Evolutionary conservation across 768 basidiomycete species (phyloP).

Genomic region (Amanita pseudoporphyria): DNA sequence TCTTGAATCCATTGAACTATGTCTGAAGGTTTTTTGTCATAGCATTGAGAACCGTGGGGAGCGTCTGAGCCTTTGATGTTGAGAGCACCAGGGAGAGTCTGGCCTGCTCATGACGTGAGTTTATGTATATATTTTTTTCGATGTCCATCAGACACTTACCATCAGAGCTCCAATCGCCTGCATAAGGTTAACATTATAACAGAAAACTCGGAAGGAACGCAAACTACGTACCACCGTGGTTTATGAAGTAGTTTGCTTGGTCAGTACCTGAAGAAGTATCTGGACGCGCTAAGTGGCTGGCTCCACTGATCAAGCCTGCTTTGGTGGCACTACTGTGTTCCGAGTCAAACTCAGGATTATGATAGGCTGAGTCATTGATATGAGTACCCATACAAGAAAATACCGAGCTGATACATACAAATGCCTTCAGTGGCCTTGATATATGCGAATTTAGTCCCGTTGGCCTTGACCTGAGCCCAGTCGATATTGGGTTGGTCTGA

Average conservation of each 20-base stretch:
- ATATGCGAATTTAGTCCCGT: too few relatives aligned
- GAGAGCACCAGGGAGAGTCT: constrained; percentile 52
- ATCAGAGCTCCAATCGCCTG: constrained; percentile 45
- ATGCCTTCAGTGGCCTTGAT: not conserved
- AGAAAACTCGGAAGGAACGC: not conserved
- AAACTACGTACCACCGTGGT: constrained; percentile 35
- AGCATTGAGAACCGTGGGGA: constrained; percentile 42
- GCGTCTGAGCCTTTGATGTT: constrained; percentile 57
- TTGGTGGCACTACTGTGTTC: constrained; percentile 50
- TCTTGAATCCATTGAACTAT: constrained; percentile 60
- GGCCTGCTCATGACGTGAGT: not conserved
- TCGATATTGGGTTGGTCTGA: constrained; percentile 36
- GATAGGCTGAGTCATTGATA: constrained; percentile 21
- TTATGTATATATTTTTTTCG: not conserved
- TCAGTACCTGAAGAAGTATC: constrained; percentile 41
- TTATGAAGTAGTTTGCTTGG: constrained; percentile 52
- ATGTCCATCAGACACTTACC: constrained; percentile 19
- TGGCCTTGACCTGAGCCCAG: constrained; percentile 33
- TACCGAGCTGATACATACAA: too few relatives aligned
- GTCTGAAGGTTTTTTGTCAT: constrained; percentile 36
- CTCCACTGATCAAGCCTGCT: constrained; percentile 47
- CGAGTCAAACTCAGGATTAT: constrained; percentile 31
- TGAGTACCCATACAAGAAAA: too few relatives aligned
- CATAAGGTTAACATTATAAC: not conserved
- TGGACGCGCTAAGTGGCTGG: constrained; percentile 54